Evolutionary conservation across 1,284 basidiomycete species (phyloP).

Genomic region (Dichomitus squalens): DNA sequence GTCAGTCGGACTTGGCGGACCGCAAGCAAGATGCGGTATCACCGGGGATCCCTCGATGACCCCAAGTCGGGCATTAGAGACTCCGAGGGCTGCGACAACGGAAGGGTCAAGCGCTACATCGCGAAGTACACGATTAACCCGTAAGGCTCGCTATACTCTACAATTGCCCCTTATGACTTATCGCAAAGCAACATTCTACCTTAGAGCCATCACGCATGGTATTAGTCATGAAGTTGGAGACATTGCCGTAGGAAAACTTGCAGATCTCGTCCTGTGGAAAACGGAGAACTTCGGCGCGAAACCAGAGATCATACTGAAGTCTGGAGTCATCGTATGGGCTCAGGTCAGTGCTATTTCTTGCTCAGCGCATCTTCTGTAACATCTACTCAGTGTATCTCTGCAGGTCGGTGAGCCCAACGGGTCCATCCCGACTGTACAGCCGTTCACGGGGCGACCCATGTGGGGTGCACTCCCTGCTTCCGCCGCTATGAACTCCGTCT

Average conservation of each 20-base stretch:
- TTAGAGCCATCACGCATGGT: constrained; percentile 91
- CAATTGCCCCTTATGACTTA: too few relatives aligned
- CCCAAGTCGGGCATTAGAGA: too few relatives aligned
- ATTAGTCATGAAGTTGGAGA: constrained; percentile 91
- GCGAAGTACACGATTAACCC: constrained; percentile 99
- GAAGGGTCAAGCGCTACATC: constrained; percentile 96
- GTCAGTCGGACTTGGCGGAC: constrained; percentile 94
- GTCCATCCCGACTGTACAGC: constrained; percentile 94
- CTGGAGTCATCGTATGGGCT: constrained; percentile 90
- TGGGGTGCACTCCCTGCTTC: constrained; percentile 80
- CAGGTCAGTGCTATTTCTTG: constrained; percentile 52
- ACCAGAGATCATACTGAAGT: constrained; percentile 93
- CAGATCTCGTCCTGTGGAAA: constrained; percentile 95
- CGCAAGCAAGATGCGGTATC: constrained; percentile 90
- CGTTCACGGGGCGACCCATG: constrained; percentile 85
- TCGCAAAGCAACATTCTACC: too few relatives aligned
- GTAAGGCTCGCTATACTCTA: constrained; percentile 53
- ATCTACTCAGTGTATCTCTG: background rate
- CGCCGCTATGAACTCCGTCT: constrained; percentile 79
- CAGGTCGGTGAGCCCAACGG: constrained; percentile 94
- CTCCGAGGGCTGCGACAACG: constrained; percentile 76
- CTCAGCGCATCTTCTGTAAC: background rate
- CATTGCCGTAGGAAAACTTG: constrained; percentile 81
- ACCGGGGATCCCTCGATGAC: constrained; percentile 68
- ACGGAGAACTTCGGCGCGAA: constrained; percentile 91